Evolutionary conservation across 2,329 filamentous ascomycete genomes (phyloP).

Genomic region (Fonsecaea monophora): DNA sequence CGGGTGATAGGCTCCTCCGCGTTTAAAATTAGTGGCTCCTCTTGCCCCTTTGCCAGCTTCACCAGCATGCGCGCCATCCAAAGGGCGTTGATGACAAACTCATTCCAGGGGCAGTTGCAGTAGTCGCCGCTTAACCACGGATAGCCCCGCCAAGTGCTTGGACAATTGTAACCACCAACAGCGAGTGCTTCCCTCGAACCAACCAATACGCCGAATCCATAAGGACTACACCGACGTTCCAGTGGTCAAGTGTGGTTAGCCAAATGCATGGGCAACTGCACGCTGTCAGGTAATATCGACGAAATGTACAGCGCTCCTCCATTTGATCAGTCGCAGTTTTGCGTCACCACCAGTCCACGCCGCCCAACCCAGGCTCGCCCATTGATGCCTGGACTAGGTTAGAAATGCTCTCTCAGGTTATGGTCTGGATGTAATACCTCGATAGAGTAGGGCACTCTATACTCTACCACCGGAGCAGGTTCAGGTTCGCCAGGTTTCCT

Average conservation of each 20-base stretch:
- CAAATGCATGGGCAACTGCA: not conserved
- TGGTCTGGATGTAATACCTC: constrained; percentile 44
- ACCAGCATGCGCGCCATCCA: not conserved
- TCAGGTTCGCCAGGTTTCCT: constrained; percentile 20
- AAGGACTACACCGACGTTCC: not conserved
- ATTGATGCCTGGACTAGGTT: constrained; percentile 50
- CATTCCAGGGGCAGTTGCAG: constrained; percentile 3
- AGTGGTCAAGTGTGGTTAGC: not conserved
- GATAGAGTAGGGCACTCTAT: constrained; percentile 51
- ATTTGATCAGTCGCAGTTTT: not conserved
- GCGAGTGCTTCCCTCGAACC: not conserved
- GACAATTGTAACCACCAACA: not conserved
- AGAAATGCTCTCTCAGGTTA: constrained; percentile 22
- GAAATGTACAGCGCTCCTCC: not conserved
- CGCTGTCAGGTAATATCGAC: not conserved
- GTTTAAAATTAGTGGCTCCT: not conserved
- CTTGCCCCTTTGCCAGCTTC: not conserved
- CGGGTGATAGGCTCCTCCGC: not conserved
- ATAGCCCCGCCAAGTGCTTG: not conserved
- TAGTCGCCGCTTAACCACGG: constrained; percentile 1
- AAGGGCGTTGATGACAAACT: constrained; percentile 6
- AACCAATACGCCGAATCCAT: not conserved
- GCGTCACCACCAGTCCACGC: constrained; percentile 54
- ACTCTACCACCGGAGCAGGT: constrained; percentile 30
- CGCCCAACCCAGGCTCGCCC: constrained; percentile 54